Evolutionary conservation across 805 yeast species (phyloP).

Genomic region (Millerozyma miso): DNA sequence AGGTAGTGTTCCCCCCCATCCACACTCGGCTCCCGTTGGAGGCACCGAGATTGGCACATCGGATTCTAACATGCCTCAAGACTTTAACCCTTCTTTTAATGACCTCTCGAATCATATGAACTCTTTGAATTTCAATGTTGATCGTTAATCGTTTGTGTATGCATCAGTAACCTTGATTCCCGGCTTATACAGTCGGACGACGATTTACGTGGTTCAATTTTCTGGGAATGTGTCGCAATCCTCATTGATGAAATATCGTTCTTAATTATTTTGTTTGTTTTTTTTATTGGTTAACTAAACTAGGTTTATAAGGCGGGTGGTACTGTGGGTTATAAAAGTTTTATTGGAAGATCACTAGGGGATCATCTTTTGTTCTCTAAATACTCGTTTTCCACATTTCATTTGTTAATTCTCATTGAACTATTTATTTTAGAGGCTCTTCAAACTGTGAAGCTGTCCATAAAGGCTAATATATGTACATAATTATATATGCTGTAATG

Average conservation of each 20-base stretch:
- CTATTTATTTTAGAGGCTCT: not conserved
- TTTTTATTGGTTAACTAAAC: not conserved
- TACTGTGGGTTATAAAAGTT: not conserved
- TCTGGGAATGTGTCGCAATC: not conserved
- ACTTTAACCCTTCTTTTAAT: constrained; percentile 9
- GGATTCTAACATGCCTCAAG: constrained; percentile 1
- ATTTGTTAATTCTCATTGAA: not conserved
- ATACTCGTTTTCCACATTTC: not conserved
- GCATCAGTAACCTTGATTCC: not conserved
- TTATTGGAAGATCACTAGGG: not conserved
- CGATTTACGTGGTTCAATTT: not conserved
- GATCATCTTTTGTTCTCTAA: not conserved
- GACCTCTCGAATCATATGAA: constrained; percentile 29
- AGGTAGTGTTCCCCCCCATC: constrained; percentile 11
- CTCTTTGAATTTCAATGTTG: constrained; percentile 26
- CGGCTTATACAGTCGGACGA: not conserved
- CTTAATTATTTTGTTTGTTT: not conserved
- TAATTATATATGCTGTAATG: no score
- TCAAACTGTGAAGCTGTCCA: not conserved
- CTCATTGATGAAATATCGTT: not conserved
- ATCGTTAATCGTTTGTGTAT: not conserved
- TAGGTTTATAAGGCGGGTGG: not conserved
- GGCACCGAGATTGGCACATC: constrained; percentile 7
- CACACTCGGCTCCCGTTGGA: constrained; percentile 13
- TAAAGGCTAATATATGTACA: no score